Evolutionary conservation across 139 green algal genomes (phyloP).

Genomic region (Ettlia oleoabundans): DNA sequence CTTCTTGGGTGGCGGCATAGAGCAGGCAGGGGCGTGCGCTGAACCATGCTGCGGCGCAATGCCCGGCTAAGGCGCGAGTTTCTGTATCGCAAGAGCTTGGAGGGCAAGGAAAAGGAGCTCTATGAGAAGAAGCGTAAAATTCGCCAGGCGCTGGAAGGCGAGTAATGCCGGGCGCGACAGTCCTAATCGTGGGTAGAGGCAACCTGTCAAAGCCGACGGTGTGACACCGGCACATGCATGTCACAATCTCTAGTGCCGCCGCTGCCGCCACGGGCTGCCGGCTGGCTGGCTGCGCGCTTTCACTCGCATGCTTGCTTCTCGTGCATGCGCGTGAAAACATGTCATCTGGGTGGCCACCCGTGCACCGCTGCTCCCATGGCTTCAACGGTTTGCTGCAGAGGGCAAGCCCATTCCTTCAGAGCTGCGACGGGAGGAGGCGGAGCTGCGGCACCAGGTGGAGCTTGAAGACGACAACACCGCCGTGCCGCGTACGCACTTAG

Average conservation of each 20-base stretch:
- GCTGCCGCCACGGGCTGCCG: not conserved
- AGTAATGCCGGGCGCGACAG: not conserved
- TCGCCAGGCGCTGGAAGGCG: constrained; percentile 84
- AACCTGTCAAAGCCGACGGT: too few relatives aligned
- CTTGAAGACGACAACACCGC: constrained; percentile 98
- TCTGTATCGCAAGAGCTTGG: constrained; percentile 94
- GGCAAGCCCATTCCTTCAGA: constrained; percentile 98
- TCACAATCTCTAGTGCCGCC: not conserved
- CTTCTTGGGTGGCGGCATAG: not conserved
- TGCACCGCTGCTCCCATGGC: not conserved
- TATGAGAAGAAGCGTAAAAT: constrained; percentile 98
- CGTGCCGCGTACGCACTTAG: constrained; percentile 84
- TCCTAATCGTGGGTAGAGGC: too few relatives aligned
- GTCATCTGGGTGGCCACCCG: too few relatives aligned
- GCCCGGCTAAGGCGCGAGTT: constrained; percentile 93
- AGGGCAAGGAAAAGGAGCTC: constrained; percentile 89
- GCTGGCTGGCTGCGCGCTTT: not conserved
- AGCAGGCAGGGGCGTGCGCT: not conserved
- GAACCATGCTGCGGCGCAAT: constrained; percentile 77
- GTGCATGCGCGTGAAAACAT: too few relatives aligned
- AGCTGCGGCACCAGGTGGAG: constrained; percentile 84
- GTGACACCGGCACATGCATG: constrained; percentile 6
- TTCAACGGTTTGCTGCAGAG: constrained; percentile 67
- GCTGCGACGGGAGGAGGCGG: constrained; percentile 79
- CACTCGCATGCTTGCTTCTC: too few relatives aligned